Conservation (phyloP, 495 filamentous ascomycete genomes). For the Neurospora sp. region DNA sequence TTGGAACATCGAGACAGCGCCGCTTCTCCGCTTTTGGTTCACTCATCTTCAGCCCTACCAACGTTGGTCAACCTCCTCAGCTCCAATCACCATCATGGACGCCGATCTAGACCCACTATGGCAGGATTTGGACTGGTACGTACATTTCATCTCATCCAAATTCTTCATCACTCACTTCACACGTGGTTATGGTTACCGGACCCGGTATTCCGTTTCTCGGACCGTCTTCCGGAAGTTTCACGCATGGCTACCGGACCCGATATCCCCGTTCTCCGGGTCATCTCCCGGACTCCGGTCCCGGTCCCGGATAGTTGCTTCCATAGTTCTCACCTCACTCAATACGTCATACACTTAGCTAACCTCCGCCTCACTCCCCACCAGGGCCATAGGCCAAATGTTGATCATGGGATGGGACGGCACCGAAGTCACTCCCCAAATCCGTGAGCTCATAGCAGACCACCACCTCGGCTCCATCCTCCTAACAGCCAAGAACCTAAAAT, state of each 20-base stretch:
- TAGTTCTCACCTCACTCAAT: neutral
- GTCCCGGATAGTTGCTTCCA: slow-evolving; percentile 1
- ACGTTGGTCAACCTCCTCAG: neutral
- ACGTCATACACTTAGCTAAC: slow-evolving; percentile 2
- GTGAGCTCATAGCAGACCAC: slow-evolving; percentile 72
- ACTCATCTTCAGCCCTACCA: neutral
- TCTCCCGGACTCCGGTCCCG: neutral
- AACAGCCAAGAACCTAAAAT: slow-evolving; percentile 87
- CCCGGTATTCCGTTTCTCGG: neutral
- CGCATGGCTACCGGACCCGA: neutral
- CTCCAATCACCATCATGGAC: slow-evolving; percentile 33
- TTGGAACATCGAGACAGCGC: neutral
- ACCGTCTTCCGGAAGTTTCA: too few species aligned
- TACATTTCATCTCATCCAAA: neutral
- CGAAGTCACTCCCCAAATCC: slow-evolving; percentile 75
- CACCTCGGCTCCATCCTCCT: slow-evolving; percentile 68
- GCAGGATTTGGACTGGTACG: slow-evolving; percentile 57
- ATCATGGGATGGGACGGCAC: slow-evolving; percentile 96
- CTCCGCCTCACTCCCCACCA: slow-evolving; percentile 9
- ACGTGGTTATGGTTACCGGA: neutral
- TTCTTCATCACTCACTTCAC: neutral
- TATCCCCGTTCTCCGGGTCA: neutral
- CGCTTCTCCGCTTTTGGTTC: neutral
- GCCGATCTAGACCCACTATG: slow-evolving; percentile 55
- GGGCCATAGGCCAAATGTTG: slow-evolving; percentile 77